Conservation (phyloP, 2,329 filamentous ascomycete genomes). For the Myriosclerotinia scirpicola region DNA sequence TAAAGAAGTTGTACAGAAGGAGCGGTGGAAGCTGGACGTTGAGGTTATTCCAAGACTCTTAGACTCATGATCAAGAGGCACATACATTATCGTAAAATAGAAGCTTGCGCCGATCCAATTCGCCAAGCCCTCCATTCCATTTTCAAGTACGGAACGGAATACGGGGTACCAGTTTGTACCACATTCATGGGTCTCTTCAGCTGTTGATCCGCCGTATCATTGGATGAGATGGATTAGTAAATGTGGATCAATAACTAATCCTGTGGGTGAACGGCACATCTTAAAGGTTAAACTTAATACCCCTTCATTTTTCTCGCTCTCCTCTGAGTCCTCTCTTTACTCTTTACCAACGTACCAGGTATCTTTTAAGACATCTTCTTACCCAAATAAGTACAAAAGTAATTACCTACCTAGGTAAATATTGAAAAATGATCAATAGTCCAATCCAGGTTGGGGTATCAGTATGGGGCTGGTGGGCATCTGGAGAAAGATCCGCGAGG, state of each 20-base stretch:
- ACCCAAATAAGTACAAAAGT: neutral
- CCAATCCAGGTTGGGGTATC: neutral
- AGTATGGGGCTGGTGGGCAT: neutral
- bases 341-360: neutral
- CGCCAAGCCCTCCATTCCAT: neutral
- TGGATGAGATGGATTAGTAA: neutral
- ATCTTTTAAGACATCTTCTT: conserved; percentile 7
- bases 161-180: neutral
- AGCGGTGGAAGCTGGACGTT: conserved; percentile 21
- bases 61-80: neutral
- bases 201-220: neutral
- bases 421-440: neutral
- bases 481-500: conserved; percentile 6
- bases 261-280: neutral
- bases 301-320: too few relatives aligned
- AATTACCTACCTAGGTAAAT: neutral
- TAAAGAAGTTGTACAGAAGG: conserved; percentile 1
- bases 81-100: conserved; percentile 2
- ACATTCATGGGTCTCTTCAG: conserved; percentile 4
- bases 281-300: neutral
- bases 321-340: neutral
- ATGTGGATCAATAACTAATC: too few relatives aligned
- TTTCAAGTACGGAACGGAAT: too few relatives aligned
- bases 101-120: neutral
- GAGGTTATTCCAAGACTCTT: neutral